Evolutionary conservation across 176 grass and related monocot species (phyloP).

Genomic region (Chloris gayana): DNA sequence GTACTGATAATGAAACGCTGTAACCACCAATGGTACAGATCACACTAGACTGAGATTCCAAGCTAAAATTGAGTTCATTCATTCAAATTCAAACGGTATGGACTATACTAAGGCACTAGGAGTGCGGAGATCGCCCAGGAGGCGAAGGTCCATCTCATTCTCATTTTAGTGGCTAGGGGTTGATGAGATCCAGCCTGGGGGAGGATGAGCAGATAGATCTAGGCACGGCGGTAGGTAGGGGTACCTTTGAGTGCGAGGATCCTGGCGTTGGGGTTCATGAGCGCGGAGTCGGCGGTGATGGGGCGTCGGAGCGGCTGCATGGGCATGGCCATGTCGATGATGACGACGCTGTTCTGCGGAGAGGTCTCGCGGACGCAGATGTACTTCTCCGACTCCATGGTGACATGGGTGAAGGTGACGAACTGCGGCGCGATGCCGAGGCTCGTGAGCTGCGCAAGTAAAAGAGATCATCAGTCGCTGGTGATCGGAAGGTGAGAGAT

Average conservation of each 20-base stretch:
- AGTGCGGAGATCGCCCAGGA: constrained; percentile 12
- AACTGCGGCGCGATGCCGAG: constrained; percentile 96
- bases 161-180: not conserved
- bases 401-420: constrained; percentile 98
- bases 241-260: constrained; percentile 98
- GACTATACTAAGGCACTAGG: not conserved
- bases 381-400: constrained; percentile 99
- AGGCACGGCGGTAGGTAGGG: not conserved
- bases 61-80: not conserved
- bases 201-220: constrained; percentile 23
- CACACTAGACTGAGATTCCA: constrained; percentile 11
- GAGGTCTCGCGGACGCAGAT: constrained; percentile 97
- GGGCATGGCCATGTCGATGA: constrained; percentile 97
- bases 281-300: constrained; percentile 94
- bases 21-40: not conserved
- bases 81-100: not conserved
- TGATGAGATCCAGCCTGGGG: not conserved
- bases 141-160: not conserved
- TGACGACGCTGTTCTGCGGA: constrained; percentile 96
- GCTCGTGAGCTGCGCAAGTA: constrained; percentile 71
- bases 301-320: constrained; percentile 87
- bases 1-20: not conserved
- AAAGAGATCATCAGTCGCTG: not conserved
- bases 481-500: not conserved
- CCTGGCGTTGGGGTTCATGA: constrained; percentile 95